These are phyloP conservation scores for Eragrostis tef DNA, from an alignment of 202 grass and related monocot genomes.

Conservation along the genomic window DNA sequence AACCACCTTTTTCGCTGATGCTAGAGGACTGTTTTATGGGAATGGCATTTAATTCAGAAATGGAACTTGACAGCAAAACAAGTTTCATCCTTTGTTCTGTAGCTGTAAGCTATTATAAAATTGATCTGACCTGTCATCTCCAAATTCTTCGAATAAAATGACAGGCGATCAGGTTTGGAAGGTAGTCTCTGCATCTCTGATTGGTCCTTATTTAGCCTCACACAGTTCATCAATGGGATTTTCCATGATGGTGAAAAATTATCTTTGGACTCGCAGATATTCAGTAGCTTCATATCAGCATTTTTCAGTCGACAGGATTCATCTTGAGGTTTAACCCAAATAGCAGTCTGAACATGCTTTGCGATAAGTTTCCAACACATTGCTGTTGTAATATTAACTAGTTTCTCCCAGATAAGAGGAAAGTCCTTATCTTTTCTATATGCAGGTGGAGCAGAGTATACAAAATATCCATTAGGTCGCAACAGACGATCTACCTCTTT, in stretches of 20 bases:
- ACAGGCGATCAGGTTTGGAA: conserved; percentile 66
- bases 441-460: conserved; percentile 95
- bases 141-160: conserved; percentile 80
- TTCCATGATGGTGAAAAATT: conserved; percentile 70
- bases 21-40: not conserved
- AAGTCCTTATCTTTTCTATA: conserved; percentile 96
- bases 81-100: not conserved
- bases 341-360: conserved; percentile 88
- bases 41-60: not conserved
- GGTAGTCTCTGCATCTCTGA: conserved; percentile 65
- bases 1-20: conserved; percentile 16
- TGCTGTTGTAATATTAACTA: conserved; percentile 77
- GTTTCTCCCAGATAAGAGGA: conserved; percentile 84
- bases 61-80: conserved; percentile 28
- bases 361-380: conserved; percentile 97
- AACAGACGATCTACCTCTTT: conserved; percentile 93
- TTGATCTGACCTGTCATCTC: conserved; percentile 76
- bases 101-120: conserved; percentile 37
- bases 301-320: conserved; percentile 72
- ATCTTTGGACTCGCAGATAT: conserved; percentile 62
- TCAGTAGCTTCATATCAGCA: conserved; percentile 66
- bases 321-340: conserved; percentile 86
- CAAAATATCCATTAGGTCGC: conserved; percentile 87
- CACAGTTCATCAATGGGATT: conserved; percentile 75
- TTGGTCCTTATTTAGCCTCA: conserved; percentile 57